Evolutionary conservation across 2,329 filamentous ascomycete genomes (phyloP).

Genomic region (Diplodia scrobiculata): DNA sequence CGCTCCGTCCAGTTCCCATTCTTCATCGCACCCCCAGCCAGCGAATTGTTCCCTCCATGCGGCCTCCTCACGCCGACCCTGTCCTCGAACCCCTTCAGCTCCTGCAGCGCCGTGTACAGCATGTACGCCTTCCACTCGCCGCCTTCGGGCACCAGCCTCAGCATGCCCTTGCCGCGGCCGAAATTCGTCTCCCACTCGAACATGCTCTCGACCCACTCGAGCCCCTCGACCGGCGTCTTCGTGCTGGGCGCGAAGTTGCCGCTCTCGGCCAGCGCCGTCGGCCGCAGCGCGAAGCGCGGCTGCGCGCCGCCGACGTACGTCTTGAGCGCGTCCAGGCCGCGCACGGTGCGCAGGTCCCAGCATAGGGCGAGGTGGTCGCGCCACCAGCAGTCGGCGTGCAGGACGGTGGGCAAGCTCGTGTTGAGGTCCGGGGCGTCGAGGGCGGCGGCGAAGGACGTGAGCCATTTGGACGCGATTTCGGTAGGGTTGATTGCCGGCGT

Average conservation of each 20-base stretch:
- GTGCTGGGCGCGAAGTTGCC: constrained; percentile 52
- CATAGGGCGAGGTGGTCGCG: constrained; percentile 60
- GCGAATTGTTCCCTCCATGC: constrained; percentile 64
- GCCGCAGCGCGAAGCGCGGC: constrained; percentile 45
- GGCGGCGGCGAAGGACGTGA: constrained; percentile 35
- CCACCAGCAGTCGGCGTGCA: constrained; percentile 57
- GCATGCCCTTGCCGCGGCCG: constrained; percentile 60
- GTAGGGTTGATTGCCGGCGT: constrained; percentile 30
- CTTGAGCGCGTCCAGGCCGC: constrained; percentile 48
- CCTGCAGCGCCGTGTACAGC: constrained; percentile 61
- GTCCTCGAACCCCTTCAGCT: constrained; percentile 60
- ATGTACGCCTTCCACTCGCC: constrained; percentile 64
- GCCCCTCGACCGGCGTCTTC: constrained; percentile 54
- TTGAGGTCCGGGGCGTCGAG: constrained; percentile 33
- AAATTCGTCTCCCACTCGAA: constrained; percentile 57
- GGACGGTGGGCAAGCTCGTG: constrained; percentile 38
- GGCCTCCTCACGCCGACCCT: constrained; percentile 52
- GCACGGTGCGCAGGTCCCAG: constrained; percentile 59
- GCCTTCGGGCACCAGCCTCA: constrained; percentile 52
- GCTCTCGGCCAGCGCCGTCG: constrained; percentile 43
- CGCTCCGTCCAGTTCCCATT: constrained; percentile 50
- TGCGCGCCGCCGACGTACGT: constrained; percentile 46
- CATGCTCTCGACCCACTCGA: constrained; percentile 61
- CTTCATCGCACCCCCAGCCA: constrained; percentile 56
- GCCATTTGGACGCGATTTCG: constrained; percentile 38